phyloP scores from a whole-genome alignment of 2,329 filamentous ascomycete genomes.

The Nemania diffusa region DNA sequence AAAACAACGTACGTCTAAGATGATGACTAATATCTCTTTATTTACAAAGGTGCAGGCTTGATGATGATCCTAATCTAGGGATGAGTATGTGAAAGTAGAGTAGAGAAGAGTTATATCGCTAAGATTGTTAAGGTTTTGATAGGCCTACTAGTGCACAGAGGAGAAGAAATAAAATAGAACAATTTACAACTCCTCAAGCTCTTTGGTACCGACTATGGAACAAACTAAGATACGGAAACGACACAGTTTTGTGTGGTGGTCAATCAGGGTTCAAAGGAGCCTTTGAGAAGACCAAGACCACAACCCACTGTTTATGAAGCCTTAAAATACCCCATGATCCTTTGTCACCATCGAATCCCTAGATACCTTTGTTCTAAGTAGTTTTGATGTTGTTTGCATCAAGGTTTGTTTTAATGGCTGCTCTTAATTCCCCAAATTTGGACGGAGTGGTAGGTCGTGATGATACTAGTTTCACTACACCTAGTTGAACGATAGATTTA shows the following conservation, averaged over 20 bases:
- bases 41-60: too few relatives aligned
- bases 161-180: neutral
- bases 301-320: neutral
- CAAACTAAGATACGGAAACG: conserved; percentile 20
- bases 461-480: neutral
- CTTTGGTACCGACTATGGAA: neutral
- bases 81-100: neutral
- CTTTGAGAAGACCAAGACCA: conserved; percentile 2
- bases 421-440: neutral
- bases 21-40: too few relatives aligned
- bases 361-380: neutral
- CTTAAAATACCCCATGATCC: neutral
- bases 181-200: too few relatives aligned
- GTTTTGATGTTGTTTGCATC: neutral
- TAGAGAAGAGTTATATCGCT: neutral
- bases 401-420: neutral
- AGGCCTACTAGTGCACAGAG: neutral
- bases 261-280: conserved; percentile 9
- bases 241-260: neutral
- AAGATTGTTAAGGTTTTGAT: neutral
- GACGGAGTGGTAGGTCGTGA: neutral
- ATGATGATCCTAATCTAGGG: too few relatives aligned
- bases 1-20: too few relatives aligned
- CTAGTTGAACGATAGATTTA: neutral
- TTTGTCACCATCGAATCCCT: conserved; percentile 5